Evolutionary conservation across 1,139 yeast species (phyloP), one percentile per base, ranked within the genome.

Genomic region (Nakaseomyces bracarensis): DNA sequence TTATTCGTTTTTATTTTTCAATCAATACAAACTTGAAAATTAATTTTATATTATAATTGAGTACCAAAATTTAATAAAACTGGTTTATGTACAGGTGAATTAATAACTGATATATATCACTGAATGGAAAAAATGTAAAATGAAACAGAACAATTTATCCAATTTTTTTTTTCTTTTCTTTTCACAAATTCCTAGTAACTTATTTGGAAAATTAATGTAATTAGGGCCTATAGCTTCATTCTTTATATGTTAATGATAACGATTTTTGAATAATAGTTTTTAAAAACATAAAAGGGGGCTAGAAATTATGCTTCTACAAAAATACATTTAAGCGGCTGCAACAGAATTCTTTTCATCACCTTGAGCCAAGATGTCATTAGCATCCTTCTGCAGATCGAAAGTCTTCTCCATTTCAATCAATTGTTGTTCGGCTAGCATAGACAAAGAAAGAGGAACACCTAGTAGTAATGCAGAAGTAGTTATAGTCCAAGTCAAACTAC

Each of bases 341-440:
- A 26, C 31, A 30, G 39, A 25, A 16, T 30, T 34, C 27, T 18
- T 25, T 28, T 33, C 34, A 29, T 82, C 76, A 47, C 85, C 84
- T 49, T 89, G 82, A 42, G 93, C 87, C 57, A 84, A 71, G 40
- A 85, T 79, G 51, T 82, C 93, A 60, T 80, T 85, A 29, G 93
- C 85, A 48, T 85, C 81, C 66, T 83, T 87, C 63, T 82, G 89
- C 62, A 86, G 72, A 54, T 82, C 79, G 74, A 87, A 80, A 62
- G 86, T 94, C 71, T 84, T 85, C 70, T 89, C 96, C 82, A 86
- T 77, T 68, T 89, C 96, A 63, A 80, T 79, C 62, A 89, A 75
- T 69, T 89, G 96, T 59, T 87, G 91, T 70, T 89, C 98, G 49
- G 89, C 79, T 58, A 89, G 74, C 53, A 89, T 83, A 42, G 96